phyloP scores from a whole-genome alignment of 1,139 yeast genomes.

The Scheffersomyces cryptocercus region DNA sequence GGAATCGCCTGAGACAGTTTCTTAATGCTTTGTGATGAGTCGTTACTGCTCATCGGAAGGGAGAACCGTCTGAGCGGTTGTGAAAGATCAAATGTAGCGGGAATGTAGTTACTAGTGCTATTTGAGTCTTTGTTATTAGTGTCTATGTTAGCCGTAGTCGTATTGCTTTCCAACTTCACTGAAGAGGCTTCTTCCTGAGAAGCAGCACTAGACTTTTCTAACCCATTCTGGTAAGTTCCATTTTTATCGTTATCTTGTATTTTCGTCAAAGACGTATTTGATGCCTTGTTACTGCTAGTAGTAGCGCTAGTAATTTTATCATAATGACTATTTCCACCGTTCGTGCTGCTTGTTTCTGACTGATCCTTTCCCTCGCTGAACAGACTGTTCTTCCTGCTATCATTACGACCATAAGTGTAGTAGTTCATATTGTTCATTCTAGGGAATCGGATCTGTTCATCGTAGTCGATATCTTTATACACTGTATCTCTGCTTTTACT shows the following conservation, averaged over 20 bases:
- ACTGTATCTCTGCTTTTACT: conserved; percentile 10
- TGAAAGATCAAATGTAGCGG: conserved; percentile 44
- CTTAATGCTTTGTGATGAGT: not conserved
- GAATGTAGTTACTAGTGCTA: conserved; percentile 25
- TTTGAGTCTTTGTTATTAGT: not conserved
- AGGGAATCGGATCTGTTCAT: conserved; percentile 48
- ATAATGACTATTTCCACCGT: not conserved
- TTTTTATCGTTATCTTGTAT: not conserved
- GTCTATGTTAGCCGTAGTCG: not conserved
- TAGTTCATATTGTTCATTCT: conserved; percentile 34
- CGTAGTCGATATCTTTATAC: conserved; percentile 36
- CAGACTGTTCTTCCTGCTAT: conserved; percentile 3
- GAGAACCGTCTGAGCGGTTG: conserved; percentile 35
- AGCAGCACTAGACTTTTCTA: not conserved
- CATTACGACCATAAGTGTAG: conserved; percentile 19
- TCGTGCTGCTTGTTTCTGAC: not conserved
- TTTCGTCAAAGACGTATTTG: not conserved
- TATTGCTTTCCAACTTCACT: not conserved
- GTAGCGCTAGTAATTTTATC: not conserved
- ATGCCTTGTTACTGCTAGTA: not conserved
- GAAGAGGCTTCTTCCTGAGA: not conserved
- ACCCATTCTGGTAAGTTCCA: not conserved
- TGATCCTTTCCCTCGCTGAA: conserved; percentile 2
- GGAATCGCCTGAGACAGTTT: conserved; percentile 2
- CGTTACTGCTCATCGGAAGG: conserved; percentile 15